These are phyloP conservation scores for Candida albicans DNA, from an alignment of 1,139 yeast genomes.

Conservation along the genomic window DNA sequence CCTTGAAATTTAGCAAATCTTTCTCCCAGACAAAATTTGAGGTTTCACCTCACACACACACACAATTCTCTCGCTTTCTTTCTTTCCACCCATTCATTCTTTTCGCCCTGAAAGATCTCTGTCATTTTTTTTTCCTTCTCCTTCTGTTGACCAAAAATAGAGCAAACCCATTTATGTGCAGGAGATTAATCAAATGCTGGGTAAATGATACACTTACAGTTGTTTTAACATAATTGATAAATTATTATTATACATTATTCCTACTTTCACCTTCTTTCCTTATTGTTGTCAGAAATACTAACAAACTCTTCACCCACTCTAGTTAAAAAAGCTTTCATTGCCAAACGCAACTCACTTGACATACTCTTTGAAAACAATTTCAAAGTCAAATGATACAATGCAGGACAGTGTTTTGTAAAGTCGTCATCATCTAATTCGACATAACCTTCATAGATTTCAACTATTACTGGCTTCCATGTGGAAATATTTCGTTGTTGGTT, in stretches of 20 bases:
- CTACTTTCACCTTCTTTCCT: not conserved
- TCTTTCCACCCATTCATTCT: too few species aligned
- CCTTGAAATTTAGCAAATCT: not conserved
- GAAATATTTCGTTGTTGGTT: constrained; percentile 77
- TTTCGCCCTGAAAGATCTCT: too few species aligned
- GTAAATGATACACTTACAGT: not conserved
- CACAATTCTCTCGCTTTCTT: too few species aligned
- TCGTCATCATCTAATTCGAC: constrained; percentile 75
- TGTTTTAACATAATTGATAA: too few species aligned
- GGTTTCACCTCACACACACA: not conserved
- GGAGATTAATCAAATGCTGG: not conserved
- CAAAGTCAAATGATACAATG: constrained; percentile 67
- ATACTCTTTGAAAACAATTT: constrained; percentile 67
- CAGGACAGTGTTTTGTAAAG: constrained; percentile 62
- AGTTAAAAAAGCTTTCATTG: constrained; percentile 63
- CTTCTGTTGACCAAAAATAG: not conserved
- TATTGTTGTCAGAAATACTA: not conserved
- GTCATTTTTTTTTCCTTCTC: too few species aligned
- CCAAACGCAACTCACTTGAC: constrained; percentile 66
- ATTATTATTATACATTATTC: not conserved
- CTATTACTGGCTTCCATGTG: constrained; percentile 91
- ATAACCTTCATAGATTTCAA: constrained; percentile 81
- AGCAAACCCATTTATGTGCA: not conserved
- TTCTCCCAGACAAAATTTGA: not conserved
- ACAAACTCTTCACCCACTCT: constrained; percentile 70